phyloP scores from a whole-genome alignment of 2,329 filamentous ascomycete species.

The Metarhizium brunneum region DNA sequence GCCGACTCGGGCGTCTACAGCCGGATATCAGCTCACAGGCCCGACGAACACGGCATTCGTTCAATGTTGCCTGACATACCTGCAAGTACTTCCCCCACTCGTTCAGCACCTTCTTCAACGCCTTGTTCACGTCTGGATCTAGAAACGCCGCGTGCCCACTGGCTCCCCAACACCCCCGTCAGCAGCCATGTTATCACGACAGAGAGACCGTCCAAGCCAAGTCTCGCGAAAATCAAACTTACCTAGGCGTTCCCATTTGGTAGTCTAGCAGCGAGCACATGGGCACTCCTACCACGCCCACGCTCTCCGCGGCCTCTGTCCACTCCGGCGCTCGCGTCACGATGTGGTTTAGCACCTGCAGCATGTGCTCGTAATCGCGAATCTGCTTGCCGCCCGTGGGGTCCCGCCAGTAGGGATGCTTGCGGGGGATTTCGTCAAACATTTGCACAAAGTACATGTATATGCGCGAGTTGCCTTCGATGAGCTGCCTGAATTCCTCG shows the following conservation, averaged over 20 bases:
- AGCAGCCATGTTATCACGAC: neutral
- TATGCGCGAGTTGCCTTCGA: constrained; percentile 53
- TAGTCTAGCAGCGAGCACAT: constrained; percentile 46
- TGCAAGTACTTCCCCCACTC: constrained; percentile 46
- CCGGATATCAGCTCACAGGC: neutral
- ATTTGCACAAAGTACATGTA: constrained; percentile 59
- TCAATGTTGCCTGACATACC: constrained; percentile 17
- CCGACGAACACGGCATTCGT: neutral
- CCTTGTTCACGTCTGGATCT: constrained; percentile 43
- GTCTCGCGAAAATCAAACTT: constrained; percentile 5
- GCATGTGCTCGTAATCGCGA: constrained; percentile 57
- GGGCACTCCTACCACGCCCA: constrained; percentile 45
- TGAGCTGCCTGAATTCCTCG: constrained; percentile 55
- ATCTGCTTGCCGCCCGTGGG: constrained; percentile 55
- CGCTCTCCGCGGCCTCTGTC: constrained; percentile 40
- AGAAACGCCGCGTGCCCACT: constrained; percentile 44
- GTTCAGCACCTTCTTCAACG: constrained; percentile 45
- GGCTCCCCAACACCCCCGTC: constrained; percentile 5
- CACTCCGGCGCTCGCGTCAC: constrained; percentile 41
- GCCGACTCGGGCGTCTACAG: constrained; percentile 42
- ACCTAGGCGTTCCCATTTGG: constrained; percentile 45
- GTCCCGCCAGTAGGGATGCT: constrained; percentile 50
- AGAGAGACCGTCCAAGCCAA: too few relatives aligned
- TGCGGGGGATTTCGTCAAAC: constrained; percentile 57
- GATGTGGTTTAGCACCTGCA: constrained; percentile 54